Evolutionary conservation across 2,329 filamentous ascomycete species (phyloP).

Genomic region (Emergomyces orientalis): DNA sequence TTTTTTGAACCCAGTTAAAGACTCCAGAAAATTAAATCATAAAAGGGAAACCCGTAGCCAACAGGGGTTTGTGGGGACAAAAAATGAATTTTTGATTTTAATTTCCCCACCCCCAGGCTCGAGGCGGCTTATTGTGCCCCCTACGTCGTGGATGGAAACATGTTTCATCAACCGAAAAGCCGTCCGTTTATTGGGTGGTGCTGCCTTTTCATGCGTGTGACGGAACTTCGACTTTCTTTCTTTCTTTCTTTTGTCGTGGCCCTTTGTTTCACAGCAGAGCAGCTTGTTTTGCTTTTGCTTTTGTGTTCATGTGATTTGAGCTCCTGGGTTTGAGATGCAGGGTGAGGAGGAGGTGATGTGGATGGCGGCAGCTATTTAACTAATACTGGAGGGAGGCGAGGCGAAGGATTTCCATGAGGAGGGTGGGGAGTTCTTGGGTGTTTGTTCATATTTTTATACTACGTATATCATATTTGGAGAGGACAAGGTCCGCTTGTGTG

Average conservation of each 20-base stretch:
- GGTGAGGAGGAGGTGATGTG: too few species aligned
- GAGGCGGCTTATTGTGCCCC: neutral
- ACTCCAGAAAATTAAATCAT: neutral
- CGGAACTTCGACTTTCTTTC: neutral
- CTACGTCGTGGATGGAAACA: neutral
- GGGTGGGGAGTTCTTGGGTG: too few species aligned
- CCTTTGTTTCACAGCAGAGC: neutral
- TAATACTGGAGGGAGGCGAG: too few species aligned
- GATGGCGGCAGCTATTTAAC: too few species aligned
- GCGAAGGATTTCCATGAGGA: too few species aligned
- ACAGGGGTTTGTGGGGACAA: too few species aligned
- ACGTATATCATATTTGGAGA: too few species aligned
- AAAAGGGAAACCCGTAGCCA: too few species aligned
- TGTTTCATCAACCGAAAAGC: constrained; percentile 8
- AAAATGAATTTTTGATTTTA: neutral
- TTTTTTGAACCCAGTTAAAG: neutral
- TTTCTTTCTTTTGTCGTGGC: neutral
- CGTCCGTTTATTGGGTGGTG: constrained; percentile 2
- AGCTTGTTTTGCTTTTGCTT: neutral
- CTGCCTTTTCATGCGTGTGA: neutral
- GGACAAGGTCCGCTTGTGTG: neutral
- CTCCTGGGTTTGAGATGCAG: too few species aligned
- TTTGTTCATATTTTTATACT: neutral
- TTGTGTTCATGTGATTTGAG: neutral
- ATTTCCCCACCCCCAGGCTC: neutral